phyloP scores from a whole-genome alignment of 2,329 filamentous ascomycete species.

The Calonectria crousiana region DNA sequence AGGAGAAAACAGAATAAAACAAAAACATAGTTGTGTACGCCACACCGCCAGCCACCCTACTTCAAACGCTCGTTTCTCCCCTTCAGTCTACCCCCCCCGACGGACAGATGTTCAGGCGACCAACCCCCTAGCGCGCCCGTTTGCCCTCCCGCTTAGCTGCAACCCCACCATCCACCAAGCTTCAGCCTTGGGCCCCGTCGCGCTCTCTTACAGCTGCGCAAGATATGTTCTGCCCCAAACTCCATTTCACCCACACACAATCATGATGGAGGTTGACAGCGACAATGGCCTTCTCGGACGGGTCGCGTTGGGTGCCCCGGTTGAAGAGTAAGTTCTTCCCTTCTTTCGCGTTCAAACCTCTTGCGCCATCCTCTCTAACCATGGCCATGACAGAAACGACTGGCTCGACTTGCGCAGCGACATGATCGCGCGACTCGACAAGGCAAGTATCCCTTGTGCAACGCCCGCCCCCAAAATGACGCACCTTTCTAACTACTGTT shows the following conservation, averaged over 20 bases:
- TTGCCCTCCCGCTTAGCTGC: slow-evolving; percentile 41
- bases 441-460: slow-evolving; percentile 52
- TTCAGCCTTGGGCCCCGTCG: slow-evolving; percentile 15
- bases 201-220: slow-evolving; percentile 17
- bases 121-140: slow-evolving; percentile 8
- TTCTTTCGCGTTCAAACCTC: slow-evolving; percentile 26
- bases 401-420: slow-evolving; percentile 77
- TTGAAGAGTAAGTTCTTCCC: slow-evolving; percentile 65
- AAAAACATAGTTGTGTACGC: neutral
- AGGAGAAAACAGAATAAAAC: neutral
- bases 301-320: slow-evolving; percentile 63
- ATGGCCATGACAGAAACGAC: slow-evolving; percentile 65
- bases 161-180: slow-evolving; percentile 42
- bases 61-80: neutral
- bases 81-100: neutral
- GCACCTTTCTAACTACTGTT: slow-evolving; percentile 6
- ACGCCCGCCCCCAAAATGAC: neutral
- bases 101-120: neutral
- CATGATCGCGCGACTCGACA: slow-evolving; percentile 76
- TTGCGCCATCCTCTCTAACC: slow-evolving; percentile 35
- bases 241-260: slow-evolving; percentile 38
- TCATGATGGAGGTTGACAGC: slow-evolving; percentile 66
- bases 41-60: neutral
- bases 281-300: slow-evolving; percentile 62
- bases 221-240: slow-evolving; percentile 19